phyloP scores from a whole-genome alignment of 2,329 filamentous ascomycete species.

The Cladosporium sp. region DNA sequence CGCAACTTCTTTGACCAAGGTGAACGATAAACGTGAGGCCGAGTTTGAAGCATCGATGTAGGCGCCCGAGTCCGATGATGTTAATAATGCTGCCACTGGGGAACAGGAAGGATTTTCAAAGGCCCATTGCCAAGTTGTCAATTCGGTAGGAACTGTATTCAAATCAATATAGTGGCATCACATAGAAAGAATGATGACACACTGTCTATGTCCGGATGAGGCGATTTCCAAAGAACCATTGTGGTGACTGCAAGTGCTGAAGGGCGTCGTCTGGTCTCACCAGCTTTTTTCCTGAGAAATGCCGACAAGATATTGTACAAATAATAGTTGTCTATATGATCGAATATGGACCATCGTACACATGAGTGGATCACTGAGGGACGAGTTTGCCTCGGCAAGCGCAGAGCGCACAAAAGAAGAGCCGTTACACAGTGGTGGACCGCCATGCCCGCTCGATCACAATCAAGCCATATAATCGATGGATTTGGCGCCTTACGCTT shows the following conservation, averaged over 20 bases:
- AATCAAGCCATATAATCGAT: too few relatives aligned
- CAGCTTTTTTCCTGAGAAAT: too few relatives aligned
- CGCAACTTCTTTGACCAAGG: conserved; percentile 49
- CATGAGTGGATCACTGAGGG: too few relatives aligned
- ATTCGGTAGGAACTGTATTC: conserved; percentile 46
- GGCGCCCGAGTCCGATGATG: conserved; percentile 36
- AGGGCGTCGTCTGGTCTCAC: too few relatives aligned
- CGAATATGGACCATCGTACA: too few relatives aligned
- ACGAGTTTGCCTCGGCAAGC: not conserved
- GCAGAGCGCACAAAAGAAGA: not conserved
- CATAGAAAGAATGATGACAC: not conserved
- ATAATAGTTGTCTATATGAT: too few relatives aligned
- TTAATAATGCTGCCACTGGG: conserved; percentile 36
- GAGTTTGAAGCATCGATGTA: conserved; percentile 50
- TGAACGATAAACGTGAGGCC: conserved; percentile 3
- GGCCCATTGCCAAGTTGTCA: conserved; percentile 58
- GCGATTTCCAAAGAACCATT: conserved; percentile 30
- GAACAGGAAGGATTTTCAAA: conserved; percentile 53
- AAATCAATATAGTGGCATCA: conserved; percentile 8
- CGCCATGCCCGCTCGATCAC: too few relatives aligned
- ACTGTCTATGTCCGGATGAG: conserved; percentile 42
- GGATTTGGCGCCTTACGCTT: too few relatives aligned
- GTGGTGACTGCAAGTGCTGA: not conserved
- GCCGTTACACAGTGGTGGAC: not conserved
- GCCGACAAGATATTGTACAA: too few relatives aligned